Percentiles rank a stretch among this genome's conserved stretches.
phyloP scores from a whole-genome alignment of 116 monocot genomes.

The Posidonia oceanica region DNA sequence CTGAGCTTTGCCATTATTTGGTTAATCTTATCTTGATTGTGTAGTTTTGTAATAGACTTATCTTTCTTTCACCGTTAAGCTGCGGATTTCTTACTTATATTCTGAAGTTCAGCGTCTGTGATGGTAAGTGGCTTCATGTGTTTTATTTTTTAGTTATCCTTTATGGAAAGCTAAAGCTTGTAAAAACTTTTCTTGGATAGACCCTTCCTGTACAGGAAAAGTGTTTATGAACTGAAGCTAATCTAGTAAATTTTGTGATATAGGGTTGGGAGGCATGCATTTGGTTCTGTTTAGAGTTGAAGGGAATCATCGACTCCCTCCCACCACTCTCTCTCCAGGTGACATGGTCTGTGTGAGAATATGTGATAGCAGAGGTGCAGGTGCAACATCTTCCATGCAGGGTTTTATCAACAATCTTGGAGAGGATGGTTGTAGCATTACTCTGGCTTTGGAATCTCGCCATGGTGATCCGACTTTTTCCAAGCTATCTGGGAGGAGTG shows the following conservation, averaged over 20 bases:
- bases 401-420: constrained; percentile 89
- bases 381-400: constrained; percentile 87
- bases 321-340: constrained; percentile 82
- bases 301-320: constrained; percentile 81
- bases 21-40: too few species aligned
- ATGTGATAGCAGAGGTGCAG: constrained; percentile 65
- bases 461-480: constrained; percentile 98
- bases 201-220: too few species aligned
- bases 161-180: too few species aligned
- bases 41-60: too few species aligned
- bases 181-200: too few species aligned
- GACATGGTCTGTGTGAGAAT: constrained; percentile 89
- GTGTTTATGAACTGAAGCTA: background rate
- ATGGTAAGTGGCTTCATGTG: too few species aligned
- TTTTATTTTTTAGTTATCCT: too few species aligned
- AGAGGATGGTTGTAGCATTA: constrained; percentile 95
- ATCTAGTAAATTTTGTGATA: background rate
- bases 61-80: too few species aligned
- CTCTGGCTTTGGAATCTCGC: constrained; percentile 83
- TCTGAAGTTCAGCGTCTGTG: too few species aligned
- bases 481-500: constrained; percentile 79
- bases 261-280: constrained; percentile 90
- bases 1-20: too few species aligned
- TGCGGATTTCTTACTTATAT: too few species aligned
- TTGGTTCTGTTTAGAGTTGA: constrained; percentile 84